Evolutionary conservation across 2,329 filamentous ascomycete genomes (phyloP), one percentile per base, ranked within the genome.

Genomic region (Aspergillus intermedius): DNA sequence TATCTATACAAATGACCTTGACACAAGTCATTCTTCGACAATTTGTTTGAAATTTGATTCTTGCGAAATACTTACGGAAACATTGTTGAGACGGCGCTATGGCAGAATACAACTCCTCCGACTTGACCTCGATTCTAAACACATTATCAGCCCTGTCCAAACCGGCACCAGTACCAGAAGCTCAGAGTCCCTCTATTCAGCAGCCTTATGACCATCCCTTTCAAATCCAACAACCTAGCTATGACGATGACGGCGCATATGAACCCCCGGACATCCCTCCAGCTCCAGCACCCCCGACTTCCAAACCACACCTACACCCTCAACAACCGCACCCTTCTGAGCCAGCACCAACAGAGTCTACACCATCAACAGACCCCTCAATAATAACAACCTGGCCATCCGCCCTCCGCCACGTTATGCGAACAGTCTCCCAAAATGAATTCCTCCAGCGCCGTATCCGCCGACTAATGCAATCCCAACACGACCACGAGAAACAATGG

Each of bases 401-500:
- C 8, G 77, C 75, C 5, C 60, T 79, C 28, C 69, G 70, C 54
- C 73, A 76, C 62, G 71, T 79, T 19, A 78, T 76, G 69, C 71
- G 69, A 45, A 70, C 71, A 3, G 68, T 78, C 17, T 64, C 68
- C 0, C 69, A 69, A 39, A 73, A 75, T 50, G 72, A 77, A 48
- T 62, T 65, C 28, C 64, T 71, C 1, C 64, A 75, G 39, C 62
- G 65, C 13, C 70, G 72, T 9, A 74, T 80, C 53, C 70, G 71
- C 17, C 63, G 82, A 67, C 73, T 87, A 64, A 84, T 86, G 51
- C 74, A 74, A 47, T 76, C 80, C 39, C 83, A 87, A 62, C 77
- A 82, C 57, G 73, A 76, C 37, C 78, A 86, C 56, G 81, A 86
- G 55, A 74, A 74, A 54, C 75, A 80, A 54, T 87, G 83, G 77